Evolutionary conservation across 2,329 filamentous ascomycete species (phyloP).

Genomic region (Apiospora marii): DNA sequence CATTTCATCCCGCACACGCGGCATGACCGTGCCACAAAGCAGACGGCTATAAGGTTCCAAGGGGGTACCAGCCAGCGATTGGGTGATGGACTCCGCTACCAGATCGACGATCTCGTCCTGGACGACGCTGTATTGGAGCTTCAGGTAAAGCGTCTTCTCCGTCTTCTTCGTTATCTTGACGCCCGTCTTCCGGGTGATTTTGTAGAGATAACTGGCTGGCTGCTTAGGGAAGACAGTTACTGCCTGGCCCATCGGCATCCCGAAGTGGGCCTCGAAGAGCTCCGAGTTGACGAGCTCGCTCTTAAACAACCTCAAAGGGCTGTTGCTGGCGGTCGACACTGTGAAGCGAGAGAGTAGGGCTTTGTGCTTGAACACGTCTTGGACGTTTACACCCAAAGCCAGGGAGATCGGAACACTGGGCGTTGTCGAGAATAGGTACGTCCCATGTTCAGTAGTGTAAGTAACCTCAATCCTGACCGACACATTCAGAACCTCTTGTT

Average conservation of each 20-base stretch:
- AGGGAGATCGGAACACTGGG: slow-evolving; percentile 75
- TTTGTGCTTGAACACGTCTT: slow-evolving; percentile 89
- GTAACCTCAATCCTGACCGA: slow-evolving; percentile 77
- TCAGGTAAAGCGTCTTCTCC: slow-evolving; percentile 67
- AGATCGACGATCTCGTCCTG: slow-evolving; percentile 73
- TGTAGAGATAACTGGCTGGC: slow-evolving; percentile 82
- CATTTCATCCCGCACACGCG: slow-evolving; percentile 53
- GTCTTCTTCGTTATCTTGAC: slow-evolving; percentile 44
- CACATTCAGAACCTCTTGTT: slow-evolving; percentile 76
- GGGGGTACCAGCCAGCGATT: slow-evolving; percentile 48
- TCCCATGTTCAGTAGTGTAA: slow-evolving; percentile 73
- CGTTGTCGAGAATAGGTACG: slow-evolving; percentile 69
- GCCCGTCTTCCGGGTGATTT: slow-evolving; percentile 66
- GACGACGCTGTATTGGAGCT: slow-evolving; percentile 78
- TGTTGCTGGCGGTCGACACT: slow-evolving; percentile 79
- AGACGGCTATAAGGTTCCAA: slow-evolving; percentile 57
- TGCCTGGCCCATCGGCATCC: slow-evolving; percentile 57
- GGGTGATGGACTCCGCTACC: slow-evolving; percentile 52
- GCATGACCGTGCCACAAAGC: slow-evolving; percentile 52
- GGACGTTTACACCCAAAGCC: slow-evolving; percentile 92
- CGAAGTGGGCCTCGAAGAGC: slow-evolving; percentile 70
- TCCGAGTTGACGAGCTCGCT: slow-evolving; percentile 76
- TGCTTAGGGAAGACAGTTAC: slow-evolving; percentile 81
- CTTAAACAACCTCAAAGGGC: slow-evolving; percentile 77
- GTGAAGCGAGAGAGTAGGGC: slow-evolving; percentile 89